Evolutionary conservation across 2,329 filamentous ascomycete species (phyloP).

Genomic region (Bretziella fagacearum): DNA sequence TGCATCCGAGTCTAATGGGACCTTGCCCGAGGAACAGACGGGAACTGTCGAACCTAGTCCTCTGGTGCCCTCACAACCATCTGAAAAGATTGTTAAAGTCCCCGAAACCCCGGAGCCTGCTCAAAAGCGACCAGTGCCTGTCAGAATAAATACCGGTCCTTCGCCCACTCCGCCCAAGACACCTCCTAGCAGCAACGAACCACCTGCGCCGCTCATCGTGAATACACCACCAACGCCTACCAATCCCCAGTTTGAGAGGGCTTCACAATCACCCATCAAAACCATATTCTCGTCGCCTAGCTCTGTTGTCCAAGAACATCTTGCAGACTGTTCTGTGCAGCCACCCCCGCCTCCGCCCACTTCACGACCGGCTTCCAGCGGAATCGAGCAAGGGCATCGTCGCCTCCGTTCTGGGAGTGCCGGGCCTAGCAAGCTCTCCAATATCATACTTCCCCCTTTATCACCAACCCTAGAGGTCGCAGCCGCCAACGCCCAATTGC

Average conservation of each 20-base stretch:
- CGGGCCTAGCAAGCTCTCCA: slow-evolving; percentile 76
- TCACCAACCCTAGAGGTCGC: slow-evolving; percentile 54
- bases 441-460: slow-evolving; percentile 51
- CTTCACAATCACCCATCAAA: slow-evolving; percentile 17
- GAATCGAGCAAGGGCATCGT: slow-evolving; percentile 37
- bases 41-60: not conserved
- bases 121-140: slow-evolving; percentile 4
- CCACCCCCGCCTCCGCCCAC: slow-evolving; percentile 3
- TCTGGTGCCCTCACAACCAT: not conserved
- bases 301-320: not conserved
- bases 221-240: slow-evolving; percentile 51
- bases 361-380: slow-evolving; percentile 22
- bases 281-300: slow-evolving; percentile 11
- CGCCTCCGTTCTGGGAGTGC: slow-evolving; percentile 19
- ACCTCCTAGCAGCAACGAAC: slow-evolving; percentile 24
- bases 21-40: slow-evolving; percentile 22
- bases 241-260: slow-evolving; percentile 22
- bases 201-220: slow-evolving; percentile 37
- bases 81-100: not conserved
- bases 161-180: slow-evolving; percentile 28
- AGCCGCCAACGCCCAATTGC: not conserved
- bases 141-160: slow-evolving; percentile 7
- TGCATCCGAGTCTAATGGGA: slow-evolving; percentile 1
- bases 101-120: not conserved
- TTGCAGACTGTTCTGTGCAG: not conserved